These are phyloP conservation scores for Tephrocybe sp. DNA, from an alignment of 768 basidiomycete species.

Conservation along the genomic window DNA sequence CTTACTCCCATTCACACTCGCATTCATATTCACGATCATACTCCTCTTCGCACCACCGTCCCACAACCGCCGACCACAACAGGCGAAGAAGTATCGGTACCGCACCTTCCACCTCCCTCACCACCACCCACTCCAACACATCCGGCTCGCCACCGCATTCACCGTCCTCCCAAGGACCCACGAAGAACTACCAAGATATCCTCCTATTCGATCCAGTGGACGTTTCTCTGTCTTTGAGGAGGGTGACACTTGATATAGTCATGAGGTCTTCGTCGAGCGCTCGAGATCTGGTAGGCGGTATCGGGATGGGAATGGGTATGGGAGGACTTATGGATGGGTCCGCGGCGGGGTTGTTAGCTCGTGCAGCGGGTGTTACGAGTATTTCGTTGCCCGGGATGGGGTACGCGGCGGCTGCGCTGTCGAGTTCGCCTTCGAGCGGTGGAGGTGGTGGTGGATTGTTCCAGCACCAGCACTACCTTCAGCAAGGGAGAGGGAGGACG, in stretches of 20 bases:
- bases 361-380: slow-evolving; percentile 45
- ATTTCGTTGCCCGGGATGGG: slow-evolving; percentile 60
- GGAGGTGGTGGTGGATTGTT: slow-evolving; percentile 4
- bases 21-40: too few species aligned
- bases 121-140: slow-evolving; percentile 22
- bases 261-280: too few species aligned
- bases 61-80: too few species aligned
- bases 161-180: too few species aligned
- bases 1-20: slow-evolving; percentile 8
- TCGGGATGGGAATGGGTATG: slow-evolving; percentile 27
- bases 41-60: too few species aligned
- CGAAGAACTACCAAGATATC: slow-evolving; percentile 59
- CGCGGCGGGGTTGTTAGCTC: neutral
- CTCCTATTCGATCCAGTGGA: slow-evolving; percentile 65
- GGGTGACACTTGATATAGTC: slow-evolving; percentile 50
- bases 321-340: slow-evolving; percentile 14
- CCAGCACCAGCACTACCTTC: too few species aligned
- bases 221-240: slow-evolving; percentile 51
- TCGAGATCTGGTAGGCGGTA: slow-evolving; percentile 25
- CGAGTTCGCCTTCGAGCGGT: slow-evolving; percentile 30
- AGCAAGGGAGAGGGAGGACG: slow-evolving; percentile 2
- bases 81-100: too few species aligned
- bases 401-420: slow-evolving; percentile 23
- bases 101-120: neutral
- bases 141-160: too few species aligned